Percentiles rank a stretch among this genome's conserved stretches.
These are phyloP conservation scores for Saccharomyces paradoxus DNA, from an alignment of 805 yeast species.

Conservation along the genomic window DNA sequence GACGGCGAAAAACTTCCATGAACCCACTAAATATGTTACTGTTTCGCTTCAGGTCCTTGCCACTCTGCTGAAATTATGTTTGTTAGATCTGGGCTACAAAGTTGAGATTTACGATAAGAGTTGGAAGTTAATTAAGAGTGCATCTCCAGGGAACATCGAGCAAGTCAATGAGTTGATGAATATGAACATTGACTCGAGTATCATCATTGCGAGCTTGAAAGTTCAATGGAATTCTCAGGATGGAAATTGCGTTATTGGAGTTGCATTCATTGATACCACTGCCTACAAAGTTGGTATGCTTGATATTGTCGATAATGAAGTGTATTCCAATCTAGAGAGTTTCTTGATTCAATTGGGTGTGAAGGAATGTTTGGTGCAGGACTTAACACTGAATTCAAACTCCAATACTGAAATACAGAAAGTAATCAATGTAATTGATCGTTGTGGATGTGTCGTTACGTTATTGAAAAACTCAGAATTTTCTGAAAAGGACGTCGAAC, in stretches of 20 bases:
- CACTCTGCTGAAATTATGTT: constrained; percentile 53
- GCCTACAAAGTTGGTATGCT: constrained; percentile 57
- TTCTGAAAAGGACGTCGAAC: constrained; percentile 59
- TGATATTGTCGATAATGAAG: constrained; percentile 81
- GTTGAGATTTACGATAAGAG: constrained; percentile 68
- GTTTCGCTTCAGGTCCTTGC: constrained; percentile 67
- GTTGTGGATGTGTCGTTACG: constrained; percentile 70
- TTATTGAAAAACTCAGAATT: constrained; percentile 51
- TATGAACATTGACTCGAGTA: constrained; percentile 39
- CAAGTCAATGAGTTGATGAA: constrained; percentile 63
- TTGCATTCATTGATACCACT: constrained; percentile 71
- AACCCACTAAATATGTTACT: constrained; percentile 48
- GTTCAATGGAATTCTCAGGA: constrained; percentile 28
- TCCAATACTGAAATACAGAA: constrained; percentile 44
- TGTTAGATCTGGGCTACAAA: constrained; percentile 65
- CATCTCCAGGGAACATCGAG: constrained; percentile 87
- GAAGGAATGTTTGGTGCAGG: constrained; percentile 68
- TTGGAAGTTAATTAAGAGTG: constrained; percentile 52
- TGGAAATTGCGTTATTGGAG: constrained; percentile 50
- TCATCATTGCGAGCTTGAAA: constrained; percentile 43
- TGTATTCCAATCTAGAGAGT: constrained; percentile 79
- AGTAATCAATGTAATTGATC: constrained; percentile 60
- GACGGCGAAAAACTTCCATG: constrained; percentile 34
- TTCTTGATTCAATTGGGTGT: constrained; percentile 82
- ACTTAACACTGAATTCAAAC: constrained; percentile 18